Evolutionary conservation across 1,284 basidiomycete species (phyloP), one percentile per base, ranked within the genome.

Genomic region (Naganishia albida): DNA sequence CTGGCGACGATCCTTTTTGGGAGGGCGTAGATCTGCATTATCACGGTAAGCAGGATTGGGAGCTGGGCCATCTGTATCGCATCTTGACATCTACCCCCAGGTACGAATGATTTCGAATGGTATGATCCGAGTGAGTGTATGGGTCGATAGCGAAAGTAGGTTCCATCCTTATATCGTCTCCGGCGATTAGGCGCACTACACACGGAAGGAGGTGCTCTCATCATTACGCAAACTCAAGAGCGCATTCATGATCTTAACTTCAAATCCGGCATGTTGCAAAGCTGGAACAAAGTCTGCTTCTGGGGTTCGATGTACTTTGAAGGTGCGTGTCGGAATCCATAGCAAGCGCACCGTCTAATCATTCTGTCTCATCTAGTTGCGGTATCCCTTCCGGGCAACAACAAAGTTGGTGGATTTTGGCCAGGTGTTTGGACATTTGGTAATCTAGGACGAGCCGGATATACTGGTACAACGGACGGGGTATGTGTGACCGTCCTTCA

Each of bases 121-220:
- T 76, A 92, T 77, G 88, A 91, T 72, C 93, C 94, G 1, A 84
- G 82, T 12, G 87, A 88, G 6, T 44, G 12, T 16, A 44, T 10
- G 13, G 20, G 15, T 12, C 7, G 43, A 8, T 44, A 8, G 16
- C 46, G 20, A 13, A 18, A 6, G 42, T 13, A n/a, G 8, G 40
- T 25, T 20, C 20, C 7, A 26, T 1, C 25, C 13, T 34, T 10
- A 6, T 34, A 34, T 10, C 34, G 6, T 34, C 34, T 34, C 34
- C n/a, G n/a, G n/a, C n/a, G 3, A 56, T 7, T 18, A 60, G 57
- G 57, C 12, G 88, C 89, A 2, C 81, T 93, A 62, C 90, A 85
- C 1, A 99, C 95, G 2, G 80, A 80, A 63, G 82, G 86, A 71
- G 95, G 95, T 16, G 82, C 86, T 46, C 84, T 99, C 40, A 83